A percentile compares a stretch with the other conserved stretches of the same genome.
Evolutionary conservation across 495 filamentous ascomycete genomes (phyloP).

Genomic region (Hyaloscypha variabilis): DNA sequence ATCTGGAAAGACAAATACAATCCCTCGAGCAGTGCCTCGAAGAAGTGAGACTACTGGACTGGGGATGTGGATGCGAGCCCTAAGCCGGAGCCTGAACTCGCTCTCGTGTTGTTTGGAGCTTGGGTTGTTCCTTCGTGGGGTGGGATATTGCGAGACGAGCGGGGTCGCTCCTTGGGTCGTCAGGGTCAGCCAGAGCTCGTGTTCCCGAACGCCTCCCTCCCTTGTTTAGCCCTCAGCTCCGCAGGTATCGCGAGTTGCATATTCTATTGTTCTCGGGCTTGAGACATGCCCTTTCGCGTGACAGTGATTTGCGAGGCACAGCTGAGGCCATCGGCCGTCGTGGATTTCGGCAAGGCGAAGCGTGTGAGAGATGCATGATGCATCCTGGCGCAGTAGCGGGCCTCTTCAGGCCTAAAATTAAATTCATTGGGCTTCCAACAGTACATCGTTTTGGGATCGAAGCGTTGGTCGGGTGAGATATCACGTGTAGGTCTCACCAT

Average conservation of each 20-base stretch:
- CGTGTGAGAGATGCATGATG: not conserved
- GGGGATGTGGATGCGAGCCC: not conserved
- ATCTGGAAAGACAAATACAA: constrained; percentile 98
- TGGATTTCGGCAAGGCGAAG: not conserved
- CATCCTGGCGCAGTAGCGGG: not conserved
- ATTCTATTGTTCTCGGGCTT: constrained; percentile 1
- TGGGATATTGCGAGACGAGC: constrained; percentile 6
- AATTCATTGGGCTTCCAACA: not conserved
- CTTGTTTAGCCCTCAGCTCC: not conserved
- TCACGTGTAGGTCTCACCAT: not conserved
- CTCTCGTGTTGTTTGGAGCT: constrained; percentile 13
- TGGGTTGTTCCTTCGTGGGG: constrained; percentile 13
- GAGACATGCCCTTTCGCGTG: constrained; percentile 1
- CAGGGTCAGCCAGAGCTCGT: not conserved
- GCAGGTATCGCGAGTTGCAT: not conserved
- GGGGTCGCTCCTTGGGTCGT: constrained; percentile 1
- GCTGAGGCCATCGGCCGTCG: not conserved
- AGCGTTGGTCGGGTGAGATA: not conserved
- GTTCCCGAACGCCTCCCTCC: not conserved
- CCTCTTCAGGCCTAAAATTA: not conserved
- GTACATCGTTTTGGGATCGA: not conserved
- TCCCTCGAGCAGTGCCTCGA: constrained; percentile 50
- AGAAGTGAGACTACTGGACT: constrained; percentile 33
- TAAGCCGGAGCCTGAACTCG: not conserved
- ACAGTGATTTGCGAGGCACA: not conserved